Evolutionary conservation across 2,329 filamentous ascomycete genomes (phyloP), one percentile per base, ranked within the genome.

Genomic region (Beauveria sp.): DNA sequence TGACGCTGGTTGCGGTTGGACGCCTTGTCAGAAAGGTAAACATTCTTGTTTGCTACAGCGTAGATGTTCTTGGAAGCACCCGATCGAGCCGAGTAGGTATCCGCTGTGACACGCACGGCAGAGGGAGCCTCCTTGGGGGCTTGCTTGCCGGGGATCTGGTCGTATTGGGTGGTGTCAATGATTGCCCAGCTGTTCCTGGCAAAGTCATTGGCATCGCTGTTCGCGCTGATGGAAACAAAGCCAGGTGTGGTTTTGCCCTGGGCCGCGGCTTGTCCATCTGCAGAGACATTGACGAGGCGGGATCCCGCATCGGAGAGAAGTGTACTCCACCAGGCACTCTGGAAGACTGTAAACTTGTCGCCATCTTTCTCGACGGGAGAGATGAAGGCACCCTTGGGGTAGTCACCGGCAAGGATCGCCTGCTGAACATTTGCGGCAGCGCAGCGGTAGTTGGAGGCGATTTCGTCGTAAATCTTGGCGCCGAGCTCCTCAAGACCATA

Each of bases 161-260:
- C 50, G 24, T 62, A 62, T 10, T 62, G 61, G 14, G 61, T 62
- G 9, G 61, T 62, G 16, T 62, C 61, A 34, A 62, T 60, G 30
- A 62, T 55, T 43, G 61, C 61, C 61, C 61, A 62, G 24, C 40
- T 56, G 22, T 45, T 42, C n/a, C n/a, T 54, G 22, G 56, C 61
- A 43, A 62, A 56, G 12, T 8, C 34, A 12, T 43, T 52, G 24
- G 20, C 24, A 4, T 46, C 55, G 43, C 56, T 60, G 14, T 34
- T 54, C 6, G 56, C 43, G 26, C 22, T 46, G 22, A 62, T 40
- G 20, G 49, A 22, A 42, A 51, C 16, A 3, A 20, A 18, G 16
- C 24, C 24, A 8, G 40, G 5, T 9, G 53, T 55, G 53, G 24
- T 22, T 3, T 43, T 43, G 40, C 40, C 53, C 22, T 28, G 16